Conservation (phyloP, 2,329 filamentous ascomycete genomes). For the Alternaria gansuensis region DNA sequence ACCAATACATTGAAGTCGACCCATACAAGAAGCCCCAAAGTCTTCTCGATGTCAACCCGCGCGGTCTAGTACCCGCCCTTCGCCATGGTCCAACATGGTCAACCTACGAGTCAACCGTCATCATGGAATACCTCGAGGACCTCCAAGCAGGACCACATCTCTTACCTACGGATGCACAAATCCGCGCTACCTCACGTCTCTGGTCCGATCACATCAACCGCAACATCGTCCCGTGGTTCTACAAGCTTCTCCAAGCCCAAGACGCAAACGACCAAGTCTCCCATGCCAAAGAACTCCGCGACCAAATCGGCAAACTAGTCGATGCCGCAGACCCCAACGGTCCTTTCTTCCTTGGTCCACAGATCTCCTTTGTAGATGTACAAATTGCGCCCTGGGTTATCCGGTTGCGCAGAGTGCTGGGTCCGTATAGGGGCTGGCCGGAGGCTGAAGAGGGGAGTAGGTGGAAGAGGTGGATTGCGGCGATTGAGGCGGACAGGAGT, state of each 20-base stretch:
- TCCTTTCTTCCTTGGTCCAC: constrained; percentile 72
- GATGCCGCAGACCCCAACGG: constrained; percentile 66
- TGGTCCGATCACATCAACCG: constrained; percentile 86
- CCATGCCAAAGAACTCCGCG: constrained; percentile 68
- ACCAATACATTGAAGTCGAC: constrained; percentile 88
- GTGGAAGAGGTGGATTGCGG: constrained; percentile 74
- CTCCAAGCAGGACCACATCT: constrained; percentile 67
- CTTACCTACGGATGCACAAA: constrained; percentile 71
- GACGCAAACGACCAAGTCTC: constrained; percentile 67
- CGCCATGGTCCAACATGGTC: constrained; percentile 78
- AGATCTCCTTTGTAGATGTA: constrained; percentile 73
- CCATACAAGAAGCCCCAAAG: constrained; percentile 77
- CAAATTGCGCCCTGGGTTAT: constrained; percentile 80
- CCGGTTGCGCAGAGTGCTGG: constrained; percentile 71
- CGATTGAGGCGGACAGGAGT: constrained; percentile 70
- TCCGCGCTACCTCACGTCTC: constrained; percentile 76
- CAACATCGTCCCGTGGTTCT: constrained; percentile 78
- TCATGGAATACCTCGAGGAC: constrained; percentile 91
- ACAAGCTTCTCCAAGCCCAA: constrained; percentile 73
- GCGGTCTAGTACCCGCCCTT: constrained; percentile 78
- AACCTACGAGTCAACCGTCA: constrained; percentile 80
- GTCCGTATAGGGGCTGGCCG: constrained; percentile 72
- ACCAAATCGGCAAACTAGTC: constrained; percentile 70
- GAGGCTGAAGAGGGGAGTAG: constrained; percentile 69
- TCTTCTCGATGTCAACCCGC: constrained; percentile 77